These are phyloP conservation scores for Ilyonectria sp. DNA, from an alignment of 2,329 filamentous ascomycete genomes.

Conservation along the genomic window DNA sequence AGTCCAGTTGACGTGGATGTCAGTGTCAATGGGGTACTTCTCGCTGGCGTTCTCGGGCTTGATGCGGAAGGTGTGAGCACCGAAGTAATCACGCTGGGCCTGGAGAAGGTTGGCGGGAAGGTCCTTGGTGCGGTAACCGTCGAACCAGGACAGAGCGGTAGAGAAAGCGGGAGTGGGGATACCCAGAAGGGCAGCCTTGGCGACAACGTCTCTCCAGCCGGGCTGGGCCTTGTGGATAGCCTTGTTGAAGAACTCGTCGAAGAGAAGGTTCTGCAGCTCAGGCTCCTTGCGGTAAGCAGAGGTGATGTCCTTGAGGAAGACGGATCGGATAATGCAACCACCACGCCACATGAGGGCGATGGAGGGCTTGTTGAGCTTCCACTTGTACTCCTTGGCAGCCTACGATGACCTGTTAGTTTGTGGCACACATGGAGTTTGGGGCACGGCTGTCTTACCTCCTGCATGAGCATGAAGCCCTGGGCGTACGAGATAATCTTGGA, in stretches of 20 bases:
- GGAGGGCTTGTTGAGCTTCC: slow-evolving; percentile 99
- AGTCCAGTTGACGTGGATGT: slow-evolving; percentile 99
- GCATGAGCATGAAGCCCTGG: slow-evolving; percentile 99
- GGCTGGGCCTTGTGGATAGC: slow-evolving; percentile 97
- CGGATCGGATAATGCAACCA: slow-evolving; percentile 99
- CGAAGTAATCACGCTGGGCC: slow-evolving; percentile 99
- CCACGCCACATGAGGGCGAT: slow-evolving; percentile 99
- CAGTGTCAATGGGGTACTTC: slow-evolving; percentile 87
- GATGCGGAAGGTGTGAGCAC: slow-evolving; percentile 90
- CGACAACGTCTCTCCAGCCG: slow-evolving; percentile 92
- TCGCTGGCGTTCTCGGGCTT: slow-evolving; percentile 84
- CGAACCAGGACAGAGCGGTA: slow-evolving; percentile 98
- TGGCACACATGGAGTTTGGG: neutral
- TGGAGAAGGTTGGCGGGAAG: slow-evolving; percentile 98
- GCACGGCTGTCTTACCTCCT: slow-evolving; percentile 77
- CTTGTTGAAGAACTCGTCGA: slow-evolving; percentile 99
- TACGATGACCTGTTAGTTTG: slow-evolving; percentile 53
- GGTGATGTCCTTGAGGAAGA: slow-evolving; percentile 99
- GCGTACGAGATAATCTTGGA: slow-evolving; percentile 99
- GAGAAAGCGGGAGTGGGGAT: slow-evolving; percentile 97
- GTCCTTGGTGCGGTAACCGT: slow-evolving; percentile 97
- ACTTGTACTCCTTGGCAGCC: slow-evolving; percentile 95
- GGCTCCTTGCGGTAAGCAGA: slow-evolving; percentile 94
- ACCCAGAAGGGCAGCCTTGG: slow-evolving; percentile 93
- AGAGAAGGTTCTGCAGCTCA: slow-evolving; percentile 97